These are phyloP conservation scores for Eucalyptus guilfoylei DNA, from an alignment of 345 rosid species.

Conservation along the genomic window DNA sequence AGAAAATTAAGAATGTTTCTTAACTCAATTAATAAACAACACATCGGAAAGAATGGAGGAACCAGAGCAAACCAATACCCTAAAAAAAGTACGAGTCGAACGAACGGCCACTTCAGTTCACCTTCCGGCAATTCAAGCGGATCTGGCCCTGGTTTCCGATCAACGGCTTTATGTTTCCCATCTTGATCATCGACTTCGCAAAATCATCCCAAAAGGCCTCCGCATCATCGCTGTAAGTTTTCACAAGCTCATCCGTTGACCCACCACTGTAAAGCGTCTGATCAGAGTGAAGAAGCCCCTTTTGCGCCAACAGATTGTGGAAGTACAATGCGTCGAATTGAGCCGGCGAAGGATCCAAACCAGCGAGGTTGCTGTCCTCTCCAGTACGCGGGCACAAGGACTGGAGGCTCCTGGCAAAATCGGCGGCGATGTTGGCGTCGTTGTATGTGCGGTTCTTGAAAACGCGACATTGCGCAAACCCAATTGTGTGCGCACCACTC, in stretches of 20 bases:
- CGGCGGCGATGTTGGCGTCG: constrained; percentile 11
- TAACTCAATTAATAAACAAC: neutral
- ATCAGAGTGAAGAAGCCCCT: no score
- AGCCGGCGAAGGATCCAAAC: neutral
- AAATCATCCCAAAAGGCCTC: no score
- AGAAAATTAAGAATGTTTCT: neutral
- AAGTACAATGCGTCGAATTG: neutral
- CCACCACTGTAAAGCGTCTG: no score
- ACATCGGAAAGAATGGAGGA: neutral
- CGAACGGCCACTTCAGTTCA: no score
- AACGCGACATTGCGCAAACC: constrained; percentile 10
- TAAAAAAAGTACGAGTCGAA: constrained; percentile 9
- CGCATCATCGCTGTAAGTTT: no score
- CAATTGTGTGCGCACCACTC: constrained; percentile 47
- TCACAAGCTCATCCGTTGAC: no score
- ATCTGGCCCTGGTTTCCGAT: no score
- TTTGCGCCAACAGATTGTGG: no score
- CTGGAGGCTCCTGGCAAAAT: constrained; percentile 11
- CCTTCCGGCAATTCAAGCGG: no score
- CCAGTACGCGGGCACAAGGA: constrained; percentile 12
- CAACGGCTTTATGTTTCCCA: no score
- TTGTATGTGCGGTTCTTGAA: constrained; percentile 20
- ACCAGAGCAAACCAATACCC: neutral
- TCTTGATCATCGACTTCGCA: no score
- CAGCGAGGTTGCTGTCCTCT: constrained; percentile 2